These are phyloP conservation scores for Neonectria sp. DNA, from an alignment of 2,329 filamentous ascomycete species.

Conservation along the genomic window DNA sequence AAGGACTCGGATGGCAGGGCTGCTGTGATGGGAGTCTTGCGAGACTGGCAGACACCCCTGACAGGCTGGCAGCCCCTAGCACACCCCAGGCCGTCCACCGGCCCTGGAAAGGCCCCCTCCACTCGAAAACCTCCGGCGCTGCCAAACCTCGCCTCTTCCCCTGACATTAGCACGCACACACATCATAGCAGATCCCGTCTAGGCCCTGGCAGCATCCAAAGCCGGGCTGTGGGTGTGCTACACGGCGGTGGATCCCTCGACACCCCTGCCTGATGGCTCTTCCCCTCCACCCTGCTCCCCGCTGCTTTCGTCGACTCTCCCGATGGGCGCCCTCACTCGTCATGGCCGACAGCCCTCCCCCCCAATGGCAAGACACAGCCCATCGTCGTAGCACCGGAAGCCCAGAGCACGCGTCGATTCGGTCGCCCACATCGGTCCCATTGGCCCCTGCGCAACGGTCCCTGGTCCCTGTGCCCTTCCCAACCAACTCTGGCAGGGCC, in stretches of 20 bases:
- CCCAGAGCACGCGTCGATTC: constrained; percentile 36
- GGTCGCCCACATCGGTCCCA: constrained; percentile 37
- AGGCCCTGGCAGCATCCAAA: constrained; percentile 17
- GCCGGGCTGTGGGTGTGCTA: constrained; percentile 22
- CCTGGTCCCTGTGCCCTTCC: constrained; percentile 43
- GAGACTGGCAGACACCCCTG: constrained; percentile 35
- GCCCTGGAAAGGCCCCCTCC: constrained; percentile 35
- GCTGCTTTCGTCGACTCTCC: constrained; percentile 29
- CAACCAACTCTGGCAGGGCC: constrained; percentile 33
- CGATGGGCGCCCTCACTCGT: constrained; percentile 42
- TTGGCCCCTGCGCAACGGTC: constrained; percentile 40
- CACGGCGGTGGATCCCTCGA: constrained; percentile 38
- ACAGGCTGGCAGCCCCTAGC: neutral
- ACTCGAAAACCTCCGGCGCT: constrained; percentile 40
- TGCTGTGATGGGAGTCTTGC: constrained; percentile 34
- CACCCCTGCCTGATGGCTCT: constrained; percentile 37
- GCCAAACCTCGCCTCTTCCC: constrained; percentile 42
- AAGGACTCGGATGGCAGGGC: too few relatives aligned
- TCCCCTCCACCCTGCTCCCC: constrained; percentile 39
- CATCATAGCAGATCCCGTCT: constrained; percentile 25
- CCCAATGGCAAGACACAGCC: constrained; percentile 41
- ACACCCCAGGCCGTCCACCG: constrained; percentile 27
- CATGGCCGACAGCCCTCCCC: constrained; percentile 40
- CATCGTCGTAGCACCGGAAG: constrained; percentile 38
- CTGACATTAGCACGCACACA: constrained; percentile 39